Evolutionary conservation across 345 rosid species (phyloP).

Genomic region (Eucalyptus regnans): DNA sequence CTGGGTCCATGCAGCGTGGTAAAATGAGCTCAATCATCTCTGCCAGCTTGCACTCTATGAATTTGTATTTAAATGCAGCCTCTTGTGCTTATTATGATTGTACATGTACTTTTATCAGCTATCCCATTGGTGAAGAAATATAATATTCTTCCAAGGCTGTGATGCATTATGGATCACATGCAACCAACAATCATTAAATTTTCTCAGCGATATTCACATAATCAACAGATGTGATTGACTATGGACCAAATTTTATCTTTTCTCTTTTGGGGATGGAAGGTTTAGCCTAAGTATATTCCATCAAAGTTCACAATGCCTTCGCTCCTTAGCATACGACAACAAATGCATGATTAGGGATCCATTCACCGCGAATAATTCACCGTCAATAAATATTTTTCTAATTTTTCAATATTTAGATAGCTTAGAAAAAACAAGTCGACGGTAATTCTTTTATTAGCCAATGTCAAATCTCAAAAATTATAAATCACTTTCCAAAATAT

Average conservation of each 20-base stretch:
- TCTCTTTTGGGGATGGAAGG: neutral
- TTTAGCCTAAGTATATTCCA: neutral
- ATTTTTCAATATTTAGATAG: neutral
- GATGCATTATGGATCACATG: neutral
- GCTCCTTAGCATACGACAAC: neutral
- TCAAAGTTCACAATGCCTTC: neutral
- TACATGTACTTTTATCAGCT: neutral
- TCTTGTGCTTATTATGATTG: neutral
- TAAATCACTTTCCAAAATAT: neutral
- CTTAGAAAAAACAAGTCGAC: neutral
- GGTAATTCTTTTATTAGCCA: neutral
- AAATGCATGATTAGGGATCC: neutral
- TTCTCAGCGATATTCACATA: neutral
- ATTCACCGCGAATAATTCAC: accelerated
- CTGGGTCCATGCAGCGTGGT: neutral
- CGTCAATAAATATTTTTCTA: neutral
- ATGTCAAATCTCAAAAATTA: neutral
- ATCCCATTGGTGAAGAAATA: neutral
- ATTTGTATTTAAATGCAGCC: neutral
- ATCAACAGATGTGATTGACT: neutral
- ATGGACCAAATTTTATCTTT: neutral
- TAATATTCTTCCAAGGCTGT: neutral
- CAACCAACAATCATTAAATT: neutral
- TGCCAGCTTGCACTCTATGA: neutral
- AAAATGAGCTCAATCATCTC: neutral